phyloP scores from a whole-genome alignment of 179 eudicot species.

The Heliamphora pulchella region DNA sequence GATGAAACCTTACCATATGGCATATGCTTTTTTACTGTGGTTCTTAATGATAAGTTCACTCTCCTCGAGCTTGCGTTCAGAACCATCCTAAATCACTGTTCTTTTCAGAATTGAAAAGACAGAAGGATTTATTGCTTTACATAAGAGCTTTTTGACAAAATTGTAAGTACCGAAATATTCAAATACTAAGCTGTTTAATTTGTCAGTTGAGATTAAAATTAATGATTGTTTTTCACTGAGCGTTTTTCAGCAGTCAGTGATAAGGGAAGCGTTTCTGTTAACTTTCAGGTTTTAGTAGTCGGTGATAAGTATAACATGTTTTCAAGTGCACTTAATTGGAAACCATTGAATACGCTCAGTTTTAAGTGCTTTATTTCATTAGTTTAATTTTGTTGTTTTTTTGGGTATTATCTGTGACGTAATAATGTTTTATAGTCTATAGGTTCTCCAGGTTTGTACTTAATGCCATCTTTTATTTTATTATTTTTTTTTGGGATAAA shows the following conservation, averaged over 20 bases:
- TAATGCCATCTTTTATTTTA: neutral
- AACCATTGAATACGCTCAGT: neutral
- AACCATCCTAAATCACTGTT: neutral
- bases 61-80: neutral
- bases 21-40: too few species aligned
- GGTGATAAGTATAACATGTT: neutral
- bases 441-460: slow-evolving; percentile 59
- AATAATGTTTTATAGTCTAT: neutral
- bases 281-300: too few species aligned
- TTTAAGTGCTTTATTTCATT: neutral
- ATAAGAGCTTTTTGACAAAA: neutral
- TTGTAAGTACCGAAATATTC: too few species aligned
- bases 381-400: neutral
- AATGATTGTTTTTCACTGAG: too few species aligned
- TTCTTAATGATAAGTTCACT: neutral
- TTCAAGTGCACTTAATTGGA: neutral
- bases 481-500: neutral
- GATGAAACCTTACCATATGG: too few species aligned
- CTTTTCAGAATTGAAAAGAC: neutral
- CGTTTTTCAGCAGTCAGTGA: too few species aligned
- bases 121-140: neutral
- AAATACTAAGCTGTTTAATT: too few species aligned
- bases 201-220: too few species aligned
- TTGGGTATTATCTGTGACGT: neutral
- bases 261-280: too few species aligned